Percentiles rank a stretch among this genome's conserved stretches.
Evolutionary conservation across 1,284 basidiomycete genomes (phyloP).

Genomic region (Leccinum fallax): DNA sequence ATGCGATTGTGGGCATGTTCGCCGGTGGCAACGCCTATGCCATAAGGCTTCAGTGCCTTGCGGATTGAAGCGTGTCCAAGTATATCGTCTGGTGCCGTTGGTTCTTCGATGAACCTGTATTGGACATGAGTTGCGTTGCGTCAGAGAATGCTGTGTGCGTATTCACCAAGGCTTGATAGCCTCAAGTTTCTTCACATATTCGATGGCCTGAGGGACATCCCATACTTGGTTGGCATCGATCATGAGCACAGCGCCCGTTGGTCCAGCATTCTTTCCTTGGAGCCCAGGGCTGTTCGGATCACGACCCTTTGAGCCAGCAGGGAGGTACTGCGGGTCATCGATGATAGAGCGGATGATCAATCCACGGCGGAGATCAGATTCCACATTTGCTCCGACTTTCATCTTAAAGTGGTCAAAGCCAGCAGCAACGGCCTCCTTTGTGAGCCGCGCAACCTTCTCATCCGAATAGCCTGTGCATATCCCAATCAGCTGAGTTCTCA

Average conservation of each 20-base stretch:
- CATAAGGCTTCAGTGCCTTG: constrained; percentile 76
- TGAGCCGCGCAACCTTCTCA: constrained; percentile 87
- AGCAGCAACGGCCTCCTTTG: constrained; percentile 79
- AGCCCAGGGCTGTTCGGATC: constrained; percentile 68
- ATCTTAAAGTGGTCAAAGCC: constrained; percentile 98
- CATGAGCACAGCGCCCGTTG: constrained; percentile 93
- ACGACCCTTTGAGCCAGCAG: constrained; percentile 52
- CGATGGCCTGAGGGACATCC: constrained; percentile 92
- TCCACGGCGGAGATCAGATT: constrained; percentile 85
- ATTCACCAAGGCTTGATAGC: constrained; percentile 87
- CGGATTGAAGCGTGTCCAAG: constrained; percentile 85
- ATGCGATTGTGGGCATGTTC: constrained; percentile 97
- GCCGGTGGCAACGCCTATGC: constrained; percentile 93
- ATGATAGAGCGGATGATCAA: constrained; percentile 91
- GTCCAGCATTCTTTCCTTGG: constrained; percentile 90
- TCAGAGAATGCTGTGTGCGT: background rate
- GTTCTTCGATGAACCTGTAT: constrained; percentile 90
- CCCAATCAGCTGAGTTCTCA: constrained; percentile 2
- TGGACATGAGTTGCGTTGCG: constrained; percentile 2
- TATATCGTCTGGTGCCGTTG: constrained; percentile 91
- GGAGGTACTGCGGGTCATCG: constrained; percentile 82
- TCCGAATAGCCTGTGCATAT: constrained; percentile 65
- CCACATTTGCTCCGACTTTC: constrained; percentile 88
- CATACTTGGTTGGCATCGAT: constrained; percentile 98
- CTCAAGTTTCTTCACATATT: constrained; percentile 83